phyloP scores from a whole-genome alignment of 345 rosid species.

The Brassica nigra region DNA sequence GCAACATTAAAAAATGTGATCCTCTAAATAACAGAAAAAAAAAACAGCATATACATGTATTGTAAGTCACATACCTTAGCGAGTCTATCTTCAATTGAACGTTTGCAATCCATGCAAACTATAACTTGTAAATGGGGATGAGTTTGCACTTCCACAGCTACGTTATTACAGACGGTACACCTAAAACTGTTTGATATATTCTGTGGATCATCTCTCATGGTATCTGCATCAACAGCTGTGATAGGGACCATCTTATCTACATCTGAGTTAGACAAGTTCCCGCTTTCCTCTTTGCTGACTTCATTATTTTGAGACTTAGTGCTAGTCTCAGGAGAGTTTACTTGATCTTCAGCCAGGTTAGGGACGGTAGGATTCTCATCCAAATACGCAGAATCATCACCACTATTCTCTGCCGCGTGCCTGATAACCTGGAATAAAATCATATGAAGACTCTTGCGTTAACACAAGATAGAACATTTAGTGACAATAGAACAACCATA shows the following conservation, averaged over 20 bases:
- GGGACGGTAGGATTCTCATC: conserved; percentile 29
- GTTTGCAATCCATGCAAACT: conserved; percentile 84
- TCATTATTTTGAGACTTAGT: conserved; percentile 27
- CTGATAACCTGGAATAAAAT: conserved; percentile 37
- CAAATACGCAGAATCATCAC: conserved; percentile 32
- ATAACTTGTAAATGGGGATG: conserved; percentile 89
- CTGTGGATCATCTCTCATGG: conserved; percentile 37
- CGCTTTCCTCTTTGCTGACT: conserved; percentile 37
- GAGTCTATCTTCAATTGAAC: conserved; percentile 61
- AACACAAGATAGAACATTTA: conserved; percentile 14
- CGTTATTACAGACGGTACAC: conserved; percentile 80
- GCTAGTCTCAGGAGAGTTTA: conserved; percentile 39
- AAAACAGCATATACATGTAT: conserved; percentile 1
- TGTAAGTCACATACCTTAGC: conserved; percentile 52
- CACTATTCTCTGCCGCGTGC: conserved; percentile 39
- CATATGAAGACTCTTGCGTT: conserved; percentile 25
- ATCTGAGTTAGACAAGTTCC: conserved; percentile 44
- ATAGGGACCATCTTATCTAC: conserved; percentile 50
- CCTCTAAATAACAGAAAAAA: background rate
- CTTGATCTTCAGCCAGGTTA: conserved; percentile 27
- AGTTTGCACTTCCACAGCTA: conserved; percentile 62
- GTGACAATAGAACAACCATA: conserved; percentile 1
- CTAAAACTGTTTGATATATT: conserved; percentile 46
- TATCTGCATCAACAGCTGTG: conserved; percentile 52
- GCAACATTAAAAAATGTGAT: background rate